A percentile compares a stretch with the other conserved stretches of the same genome.
phyloP scores from a whole-genome alignment of 306 rosid genomes.

The Mimosa pudica region DNA sequence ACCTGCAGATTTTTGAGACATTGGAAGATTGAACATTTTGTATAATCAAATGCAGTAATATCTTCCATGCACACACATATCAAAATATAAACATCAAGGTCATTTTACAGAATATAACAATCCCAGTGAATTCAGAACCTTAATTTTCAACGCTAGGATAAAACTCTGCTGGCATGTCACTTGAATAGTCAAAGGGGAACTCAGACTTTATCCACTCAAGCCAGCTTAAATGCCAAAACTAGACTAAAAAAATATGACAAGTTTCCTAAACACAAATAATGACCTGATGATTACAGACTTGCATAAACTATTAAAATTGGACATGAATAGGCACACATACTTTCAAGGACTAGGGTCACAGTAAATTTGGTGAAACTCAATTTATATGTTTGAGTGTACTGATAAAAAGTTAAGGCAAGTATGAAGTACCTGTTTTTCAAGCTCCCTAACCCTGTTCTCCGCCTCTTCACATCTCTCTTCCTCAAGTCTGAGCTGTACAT shows the following conservation, averaged over 20 bases:
- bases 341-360: slow-evolving; percentile 7
- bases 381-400: not conserved
- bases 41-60: slow-evolving; percentile 1
- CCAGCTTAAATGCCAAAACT: slow-evolving; percentile 19
- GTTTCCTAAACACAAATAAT: slow-evolving; percentile 8
- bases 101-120: slow-evolving; percentile 6
- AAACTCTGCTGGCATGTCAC: slow-evolving; percentile 14
- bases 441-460: slow-evolving; percentile 85
- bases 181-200: slow-evolving; percentile 16
- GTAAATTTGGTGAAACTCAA: slow-evolving; percentile 21
- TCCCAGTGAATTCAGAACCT: slow-evolving; percentile 4
- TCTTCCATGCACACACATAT: slow-evolving; percentile 3
- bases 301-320: not conserved
- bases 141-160: not conserved
- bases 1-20: slow-evolving; percentile 58
- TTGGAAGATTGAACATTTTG: slow-evolving; percentile 31
- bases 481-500: slow-evolving; percentile 80
- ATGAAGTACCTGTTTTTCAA: slow-evolving; percentile 81
- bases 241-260: slow-evolving; percentile 21
- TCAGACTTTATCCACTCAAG: slow-evolving; percentile 17
- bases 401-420: slow-evolving; percentile 24
- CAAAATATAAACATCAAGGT: slow-evolving; percentile 28
- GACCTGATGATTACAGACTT: slow-evolving; percentile 23
- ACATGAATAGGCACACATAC: slow-evolving; percentile 36
- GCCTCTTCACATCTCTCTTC: slow-evolving; percentile 83